Evolutionary conservation across 305 asterid species (phyloP).

Genomic region (Solanum hybrid): DNA sequence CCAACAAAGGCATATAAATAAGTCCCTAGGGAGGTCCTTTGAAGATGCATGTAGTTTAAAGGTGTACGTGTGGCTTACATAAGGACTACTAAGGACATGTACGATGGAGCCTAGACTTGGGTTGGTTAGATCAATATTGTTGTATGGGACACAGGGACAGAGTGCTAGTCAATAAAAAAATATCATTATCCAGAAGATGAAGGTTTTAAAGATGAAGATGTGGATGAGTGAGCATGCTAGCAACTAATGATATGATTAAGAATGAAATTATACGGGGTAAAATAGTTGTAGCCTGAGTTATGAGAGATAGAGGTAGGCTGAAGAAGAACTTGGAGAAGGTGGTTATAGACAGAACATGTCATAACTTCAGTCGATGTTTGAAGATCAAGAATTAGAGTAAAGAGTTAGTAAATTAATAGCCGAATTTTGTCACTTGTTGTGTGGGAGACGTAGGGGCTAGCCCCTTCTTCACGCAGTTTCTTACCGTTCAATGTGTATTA

Average conservation of each 20-base stretch:
- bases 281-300: background rate
- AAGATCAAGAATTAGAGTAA: background rate
- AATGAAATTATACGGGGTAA: too few relatives aligned
- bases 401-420: background rate
- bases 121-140: background rate
- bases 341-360: too few relatives aligned
- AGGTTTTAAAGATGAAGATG: background rate
- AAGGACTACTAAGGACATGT: background rate
- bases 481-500: background rate
- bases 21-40: background rate
- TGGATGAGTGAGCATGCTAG: background rate
- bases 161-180: too few relatives aligned
- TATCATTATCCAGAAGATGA: too few relatives aligned
- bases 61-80: background rate
- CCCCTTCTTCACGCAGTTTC: background rate
- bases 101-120: background rate
- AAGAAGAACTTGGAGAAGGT: background rate
- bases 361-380: too few relatives aligned
- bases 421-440: background rate
- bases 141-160: too few relatives aligned
- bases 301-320: background rate
- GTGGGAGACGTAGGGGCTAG: background rate
- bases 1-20: background rate
- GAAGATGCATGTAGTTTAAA: background rate
- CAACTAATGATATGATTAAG: background rate